Conservation (phyloP, 805 yeast species). For the Saturnispora hagleri region DNA sequence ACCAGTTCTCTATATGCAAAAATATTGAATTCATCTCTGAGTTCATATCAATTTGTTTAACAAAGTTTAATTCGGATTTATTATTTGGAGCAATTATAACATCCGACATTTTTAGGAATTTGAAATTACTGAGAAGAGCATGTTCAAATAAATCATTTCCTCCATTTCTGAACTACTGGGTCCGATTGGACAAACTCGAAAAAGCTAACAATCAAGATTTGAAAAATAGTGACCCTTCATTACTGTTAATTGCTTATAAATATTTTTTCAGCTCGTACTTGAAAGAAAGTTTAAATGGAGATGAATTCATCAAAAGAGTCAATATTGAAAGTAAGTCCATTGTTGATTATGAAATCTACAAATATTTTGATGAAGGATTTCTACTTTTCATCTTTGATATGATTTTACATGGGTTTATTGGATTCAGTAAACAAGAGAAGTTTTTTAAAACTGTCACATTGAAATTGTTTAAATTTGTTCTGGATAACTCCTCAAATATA, state of each 20-base stretch:
- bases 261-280: slow-evolving; percentile 7
- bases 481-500: not conserved
- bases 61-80: slow-evolving; percentile 5
- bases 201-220: slow-evolving; percentile 1
- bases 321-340: not conserved
- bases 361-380: slow-evolving; percentile 5
- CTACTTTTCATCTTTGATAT: slow-evolving; percentile 5
- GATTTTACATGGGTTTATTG: slow-evolving; percentile 4
- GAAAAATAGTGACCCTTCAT: not conserved
- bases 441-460: not conserved
- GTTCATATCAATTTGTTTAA: slow-evolving; percentile 6
- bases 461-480: slow-evolving; percentile 1
- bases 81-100: slow-evolving; percentile 6
- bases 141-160: not conserved
- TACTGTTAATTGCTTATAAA: not conserved
- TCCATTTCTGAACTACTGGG: slow-evolving; percentile 5
- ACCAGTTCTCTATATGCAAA: not conserved
- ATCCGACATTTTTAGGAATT: slow-evolving; percentile 6
- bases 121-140: not conserved
- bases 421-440: slow-evolving; percentile 2
- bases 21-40: slow-evolving; percentile 1
- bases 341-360: slow-evolving; percentile 1
- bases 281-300: slow-evolving; percentile 3
- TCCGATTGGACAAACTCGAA: slow-evolving; percentile 4
- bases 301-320: slow-evolving; percentile 4